Conservation (phyloP, 2,329 filamentous ascomycete species). For the Epichloe aotearoae region DNA sequence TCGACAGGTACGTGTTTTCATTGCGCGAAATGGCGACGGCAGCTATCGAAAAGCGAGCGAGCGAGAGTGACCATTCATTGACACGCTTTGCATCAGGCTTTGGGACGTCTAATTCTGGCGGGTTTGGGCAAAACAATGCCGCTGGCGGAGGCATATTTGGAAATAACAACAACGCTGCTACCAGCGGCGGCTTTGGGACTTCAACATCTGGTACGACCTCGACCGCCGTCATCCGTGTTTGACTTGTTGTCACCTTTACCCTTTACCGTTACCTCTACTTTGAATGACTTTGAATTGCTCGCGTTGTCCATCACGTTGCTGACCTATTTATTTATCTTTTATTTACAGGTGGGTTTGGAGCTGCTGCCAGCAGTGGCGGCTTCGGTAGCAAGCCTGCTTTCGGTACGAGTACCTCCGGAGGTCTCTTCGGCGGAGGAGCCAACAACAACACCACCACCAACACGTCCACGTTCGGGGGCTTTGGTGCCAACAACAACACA, state of each 20-base stretch:
- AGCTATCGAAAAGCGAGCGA: slow-evolving; percentile 5
- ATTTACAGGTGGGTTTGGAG: slow-evolving; percentile 23
- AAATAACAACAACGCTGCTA: slow-evolving; percentile 11
- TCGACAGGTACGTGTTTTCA: slow-evolving; percentile 36
- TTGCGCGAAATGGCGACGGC: neutral
- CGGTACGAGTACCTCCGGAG: slow-evolving; percentile 28
- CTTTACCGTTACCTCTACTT: neutral
- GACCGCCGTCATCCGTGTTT: neutral
- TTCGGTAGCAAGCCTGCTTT: slow-evolving; percentile 39
- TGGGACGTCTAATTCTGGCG: slow-evolving; percentile 19
- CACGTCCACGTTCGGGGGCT: slow-evolving; percentile 27
- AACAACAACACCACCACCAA: slow-evolving; percentile 22
- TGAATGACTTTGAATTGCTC: neutral
- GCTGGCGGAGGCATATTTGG: slow-evolving; percentile 33
- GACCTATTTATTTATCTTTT: neutral
- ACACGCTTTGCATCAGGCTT: slow-evolving; percentile 17
- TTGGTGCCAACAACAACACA: slow-evolving; percentile 20
- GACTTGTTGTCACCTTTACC: neutral
- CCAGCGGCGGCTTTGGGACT: slow-evolving; percentile 23
- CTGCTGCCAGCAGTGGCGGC: slow-evolving; percentile 18
- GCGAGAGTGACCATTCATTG: slow-evolving; percentile 11
- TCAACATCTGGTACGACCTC: slow-evolving; percentile 18
- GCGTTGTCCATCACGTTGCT: neutral
- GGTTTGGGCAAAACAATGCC: slow-evolving; percentile 30
- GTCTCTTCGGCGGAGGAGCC: slow-evolving; percentile 32